Evolutionary conservation across 768 basidiomycete genomes (phyloP), one percentile per base, ranked within the genome.

Genomic region (Gelatoporia subvermispora): DNA sequence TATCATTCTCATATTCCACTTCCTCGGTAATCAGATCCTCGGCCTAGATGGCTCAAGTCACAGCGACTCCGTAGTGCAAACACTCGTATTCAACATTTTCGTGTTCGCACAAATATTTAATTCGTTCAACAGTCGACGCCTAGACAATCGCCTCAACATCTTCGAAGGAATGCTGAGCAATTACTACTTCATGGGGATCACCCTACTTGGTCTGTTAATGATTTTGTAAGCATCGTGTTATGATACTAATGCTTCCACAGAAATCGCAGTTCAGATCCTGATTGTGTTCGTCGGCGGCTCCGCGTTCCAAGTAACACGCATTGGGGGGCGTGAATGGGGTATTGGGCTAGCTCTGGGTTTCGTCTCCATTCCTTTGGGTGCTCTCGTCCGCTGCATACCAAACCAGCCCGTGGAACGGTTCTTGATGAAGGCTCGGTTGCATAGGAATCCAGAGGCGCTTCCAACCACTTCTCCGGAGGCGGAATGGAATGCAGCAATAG

Each of bases 21-120:
- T 94, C 69, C 72, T 75, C 21, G 93, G 94, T 13, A 58, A 72
- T 17, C 48, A 64, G 23, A 95, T 98, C 48, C 78, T 97, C 35
- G 80, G 80, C 1, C 70, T 81, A 25, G 67, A 71, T 23, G 50
- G 72, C 41, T 61, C 59, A 25, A 49, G 51, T 20, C 58, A 71
- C 39, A 57, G 61, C 2, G 42, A 58, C 2, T 56, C 68, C 4
- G 65, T 83, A 34, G 74, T 94, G 20, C 82, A 85, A 60, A 93
- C 95, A 0, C 72, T 98, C 16, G 91, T 97, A 25, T 99, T 99
- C 81, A 99, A 98, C 60, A 79, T 84, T n/a, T 99, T 97, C 60
- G 95, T 98, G 42, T 97, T 97, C 63, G 89, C 91, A 23, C 96
- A 98, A 66, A 93, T 99, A 57, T 93, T 88, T 77, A 96, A 94